A percentile compares a stretch with the other conserved stretches of the same genome.
These are phyloP conservation scores for Teratosphaeria gauchensis DNA, from an alignment of 2,329 filamentous ascomycete species.

Conservation along the genomic window DNA sequence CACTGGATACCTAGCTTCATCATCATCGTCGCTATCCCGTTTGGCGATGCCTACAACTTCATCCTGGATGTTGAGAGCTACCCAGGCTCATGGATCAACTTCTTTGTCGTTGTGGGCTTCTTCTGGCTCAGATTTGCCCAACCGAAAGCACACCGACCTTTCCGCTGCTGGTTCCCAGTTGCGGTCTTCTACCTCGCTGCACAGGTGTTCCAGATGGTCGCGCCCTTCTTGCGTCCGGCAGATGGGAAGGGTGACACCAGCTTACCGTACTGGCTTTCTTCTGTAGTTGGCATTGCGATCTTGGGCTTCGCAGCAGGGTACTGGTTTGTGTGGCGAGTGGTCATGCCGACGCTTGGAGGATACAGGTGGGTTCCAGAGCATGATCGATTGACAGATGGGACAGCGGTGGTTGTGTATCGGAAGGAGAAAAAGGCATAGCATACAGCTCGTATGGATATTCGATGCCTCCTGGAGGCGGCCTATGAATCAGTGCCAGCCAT, in stretches of 20 bases:
- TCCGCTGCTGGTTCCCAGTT: constrained; percentile 42
- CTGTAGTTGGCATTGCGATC: constrained; percentile 42
- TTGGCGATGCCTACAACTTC: constrained; percentile 59
- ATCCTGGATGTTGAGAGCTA: constrained; percentile 31
- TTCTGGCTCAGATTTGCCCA: constrained; percentile 37
- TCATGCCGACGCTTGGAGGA: constrained; percentile 37
- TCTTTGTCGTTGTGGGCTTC: constrained; percentile 41
- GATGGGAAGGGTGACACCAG: constrained; percentile 40
- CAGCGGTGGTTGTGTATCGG: background rate
- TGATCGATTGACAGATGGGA: background rate
- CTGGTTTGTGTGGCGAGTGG: constrained; percentile 42
- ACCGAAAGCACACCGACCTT: constrained; percentile 35
- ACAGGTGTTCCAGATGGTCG: constrained; percentile 44
- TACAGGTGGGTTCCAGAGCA: background rate
- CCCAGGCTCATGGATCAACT: constrained; percentile 49
- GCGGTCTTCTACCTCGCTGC: constrained; percentile 43
- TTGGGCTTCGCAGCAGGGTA: constrained; percentile 43
- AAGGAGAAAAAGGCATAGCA: background rate
- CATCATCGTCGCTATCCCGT: constrained; percentile 57
- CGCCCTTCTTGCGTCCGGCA: constrained; percentile 42
- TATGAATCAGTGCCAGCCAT: too few species aligned
- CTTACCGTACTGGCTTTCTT: constrained; percentile 46
- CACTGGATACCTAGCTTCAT: constrained; percentile 56
- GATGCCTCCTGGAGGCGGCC: too few species aligned
- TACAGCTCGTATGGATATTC: background rate